Percentiles rank a stretch among this genome's conserved stretches.
phyloP scores from a whole-genome alignment of 768 basidiomycete genomes.

The Hygrocybe coccinea region DNA sequence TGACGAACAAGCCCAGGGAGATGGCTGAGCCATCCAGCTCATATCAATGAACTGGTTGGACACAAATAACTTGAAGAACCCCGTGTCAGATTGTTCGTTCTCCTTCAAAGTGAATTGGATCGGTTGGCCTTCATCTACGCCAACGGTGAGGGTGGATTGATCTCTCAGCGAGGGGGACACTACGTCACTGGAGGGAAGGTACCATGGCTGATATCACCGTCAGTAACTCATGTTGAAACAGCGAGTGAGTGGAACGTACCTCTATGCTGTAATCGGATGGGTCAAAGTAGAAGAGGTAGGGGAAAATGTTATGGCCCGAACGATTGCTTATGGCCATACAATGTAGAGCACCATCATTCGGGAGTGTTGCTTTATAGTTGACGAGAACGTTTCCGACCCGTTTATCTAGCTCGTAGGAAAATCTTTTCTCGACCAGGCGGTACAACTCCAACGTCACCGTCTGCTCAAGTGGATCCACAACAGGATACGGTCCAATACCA shows the following conservation, averaged over 20 bases:
- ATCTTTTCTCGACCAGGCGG: slow-evolving; percentile 8
- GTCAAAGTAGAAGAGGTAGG: slow-evolving; percentile 42
- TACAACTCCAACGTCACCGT: slow-evolving; percentile 20
- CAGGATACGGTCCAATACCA: too few species aligned
- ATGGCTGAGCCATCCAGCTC: not conserved
- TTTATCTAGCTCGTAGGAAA: not conserved
- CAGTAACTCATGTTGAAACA: not conserved
- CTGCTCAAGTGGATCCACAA: slow-evolving; percentile 6
- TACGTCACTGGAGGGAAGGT: slow-evolving; percentile 18
- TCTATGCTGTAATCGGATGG: slow-evolving; percentile 33
- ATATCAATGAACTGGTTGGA: not conserved
- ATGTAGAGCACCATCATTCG: slow-evolving; percentile 22
- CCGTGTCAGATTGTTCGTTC: slow-evolving; percentile 34
- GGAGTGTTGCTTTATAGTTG: not conserved
- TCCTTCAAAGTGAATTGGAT: slow-evolving; percentile 29
- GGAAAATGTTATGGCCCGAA: slow-evolving; percentile 29
- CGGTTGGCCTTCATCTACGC: slow-evolving; percentile 30
- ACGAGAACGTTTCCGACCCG: not conserved
- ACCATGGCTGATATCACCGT: slow-evolving; percentile 18
- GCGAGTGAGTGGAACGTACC: not conserved
- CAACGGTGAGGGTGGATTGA: slow-evolving; percentile 36
- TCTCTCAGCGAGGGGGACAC: not conserved
- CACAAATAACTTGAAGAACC: slow-evolving; percentile 40
- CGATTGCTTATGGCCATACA: slow-evolving; percentile 36
- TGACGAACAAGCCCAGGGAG: not conserved